Conservation (phyloP, 768 basidiomycete species). For the Clitopilus passeckerianus region DNA sequence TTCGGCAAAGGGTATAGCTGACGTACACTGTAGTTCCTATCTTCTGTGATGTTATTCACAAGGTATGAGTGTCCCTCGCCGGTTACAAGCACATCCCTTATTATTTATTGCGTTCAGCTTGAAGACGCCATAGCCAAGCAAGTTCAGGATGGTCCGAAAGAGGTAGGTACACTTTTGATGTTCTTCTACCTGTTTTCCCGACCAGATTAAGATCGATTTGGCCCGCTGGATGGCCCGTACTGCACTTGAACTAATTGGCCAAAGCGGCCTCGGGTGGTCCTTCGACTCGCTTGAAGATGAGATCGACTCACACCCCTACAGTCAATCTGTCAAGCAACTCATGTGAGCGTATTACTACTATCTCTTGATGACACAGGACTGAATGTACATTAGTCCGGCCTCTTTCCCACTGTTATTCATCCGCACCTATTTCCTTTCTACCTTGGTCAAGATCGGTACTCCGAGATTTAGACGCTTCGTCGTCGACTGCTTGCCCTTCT, state of each 20-base stretch:
- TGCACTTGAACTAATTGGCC: constrained; percentile 24
- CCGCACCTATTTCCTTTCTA: constrained; percentile 20
- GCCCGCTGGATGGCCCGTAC: constrained; percentile 23
- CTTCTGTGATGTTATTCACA: constrained; percentile 12
- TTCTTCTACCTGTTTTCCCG: not conserved
- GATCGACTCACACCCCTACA: constrained; percentile 20
- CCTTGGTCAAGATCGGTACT: constrained; percentile 23
- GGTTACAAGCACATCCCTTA: too few species aligned
- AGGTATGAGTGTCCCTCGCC: constrained; percentile 3
- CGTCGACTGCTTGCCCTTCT: constrained; percentile 14
- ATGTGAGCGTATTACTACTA: constrained; percentile 12
- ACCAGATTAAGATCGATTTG: constrained; percentile 17
- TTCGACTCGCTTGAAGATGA: constrained; percentile 23
- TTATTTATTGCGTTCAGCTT: constrained; percentile 4
- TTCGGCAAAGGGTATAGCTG: not conserved
- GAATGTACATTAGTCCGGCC: not conserved
- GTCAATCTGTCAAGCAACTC: constrained; percentile 19
- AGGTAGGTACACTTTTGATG: constrained; percentile 3
- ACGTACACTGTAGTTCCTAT: constrained; percentile 8
- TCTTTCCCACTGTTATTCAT: constrained; percentile 7
- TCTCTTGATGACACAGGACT: not conserved
- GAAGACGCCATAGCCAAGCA: constrained; percentile 2
- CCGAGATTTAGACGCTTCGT: constrained; percentile 26
- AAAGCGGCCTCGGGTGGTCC: constrained; percentile 23
- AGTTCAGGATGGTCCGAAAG: constrained; percentile 9